Conservation (phyloP, 306 rosid species). For the Luffa aegyptiaca region DNA sequence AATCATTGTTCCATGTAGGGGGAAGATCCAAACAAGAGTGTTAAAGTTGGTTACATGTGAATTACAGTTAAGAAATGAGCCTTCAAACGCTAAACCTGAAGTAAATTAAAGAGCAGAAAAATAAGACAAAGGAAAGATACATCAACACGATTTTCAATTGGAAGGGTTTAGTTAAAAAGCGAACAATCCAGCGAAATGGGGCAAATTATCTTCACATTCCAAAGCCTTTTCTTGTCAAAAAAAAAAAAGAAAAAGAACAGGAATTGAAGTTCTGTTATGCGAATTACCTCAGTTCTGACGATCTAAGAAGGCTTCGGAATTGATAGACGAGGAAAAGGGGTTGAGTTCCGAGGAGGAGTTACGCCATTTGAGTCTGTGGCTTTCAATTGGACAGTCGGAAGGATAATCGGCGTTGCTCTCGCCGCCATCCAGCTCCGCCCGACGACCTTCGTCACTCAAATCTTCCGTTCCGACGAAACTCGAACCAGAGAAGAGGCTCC, state of each 20-base stretch:
- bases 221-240: not conserved
- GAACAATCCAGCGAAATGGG: not conserved
- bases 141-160: not conserved
- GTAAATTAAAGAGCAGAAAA: not conserved
- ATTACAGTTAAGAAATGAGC: not conserved
- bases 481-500: not conserved
- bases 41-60: not conserved
- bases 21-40: not conserved
- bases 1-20: not conserved
- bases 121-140: not conserved
- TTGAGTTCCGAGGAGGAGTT: constrained; percentile 20
- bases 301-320: constrained; percentile 64
- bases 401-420: constrained; percentile 14
- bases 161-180: not conserved
- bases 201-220: not conserved
- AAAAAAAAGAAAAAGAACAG: not conserved
- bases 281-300: constrained; percentile 60
- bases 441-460: not conserved
- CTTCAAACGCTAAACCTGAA: not conserved
- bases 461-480: not conserved
- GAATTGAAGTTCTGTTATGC: not conserved
- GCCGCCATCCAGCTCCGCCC: constrained; percentile 16
- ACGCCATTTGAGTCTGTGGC: constrained; percentile 33
- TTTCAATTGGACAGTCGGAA: constrained; percentile 31
- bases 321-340: constrained; percentile 38